phyloP scores from a whole-genome alignment of 257 asterid species.

The Solanum okadae region DNA sequence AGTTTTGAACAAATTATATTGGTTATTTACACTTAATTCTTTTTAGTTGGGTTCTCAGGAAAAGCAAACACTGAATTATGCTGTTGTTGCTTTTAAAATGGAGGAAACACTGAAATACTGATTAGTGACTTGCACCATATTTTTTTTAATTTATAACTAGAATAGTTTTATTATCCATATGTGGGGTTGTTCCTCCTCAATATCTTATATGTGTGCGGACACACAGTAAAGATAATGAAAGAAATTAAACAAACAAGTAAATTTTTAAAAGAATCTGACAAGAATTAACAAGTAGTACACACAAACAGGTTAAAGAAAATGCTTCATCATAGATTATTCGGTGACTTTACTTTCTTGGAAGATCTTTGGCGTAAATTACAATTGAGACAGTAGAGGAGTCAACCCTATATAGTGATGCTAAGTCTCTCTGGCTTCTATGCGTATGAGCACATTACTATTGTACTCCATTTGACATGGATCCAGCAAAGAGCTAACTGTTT shows the following conservation, averaged over 20 bases:
- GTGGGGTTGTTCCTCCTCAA: background rate
- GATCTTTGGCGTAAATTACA: background rate
- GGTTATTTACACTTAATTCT: background rate
- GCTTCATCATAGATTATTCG: background rate
- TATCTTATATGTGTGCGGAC: background rate
- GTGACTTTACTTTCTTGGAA: background rate
- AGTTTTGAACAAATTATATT: background rate
- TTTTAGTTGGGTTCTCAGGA: background rate
- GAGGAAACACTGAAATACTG: background rate
- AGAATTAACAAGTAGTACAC: background rate
- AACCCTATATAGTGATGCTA: background rate
- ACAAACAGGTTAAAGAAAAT: background rate
- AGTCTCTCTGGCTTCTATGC: background rate
- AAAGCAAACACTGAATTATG: background rate
- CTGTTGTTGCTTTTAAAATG: background rate
- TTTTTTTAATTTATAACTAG: background rate
- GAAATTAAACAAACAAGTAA: background rate
- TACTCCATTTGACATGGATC: background rate
- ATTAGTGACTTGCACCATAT: background rate
- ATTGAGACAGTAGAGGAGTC: background rate
- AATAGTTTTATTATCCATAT: background rate
- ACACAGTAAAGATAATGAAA: background rate
- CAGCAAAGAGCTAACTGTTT: background rate
- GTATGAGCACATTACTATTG: background rate
- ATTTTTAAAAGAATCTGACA: background rate